Percentiles rank a stretch among this genome's conserved stretches.
Conservation (phyloP, 2,329 filamentous ascomycete species). For the Pseudomassariella vexata region DNA sequence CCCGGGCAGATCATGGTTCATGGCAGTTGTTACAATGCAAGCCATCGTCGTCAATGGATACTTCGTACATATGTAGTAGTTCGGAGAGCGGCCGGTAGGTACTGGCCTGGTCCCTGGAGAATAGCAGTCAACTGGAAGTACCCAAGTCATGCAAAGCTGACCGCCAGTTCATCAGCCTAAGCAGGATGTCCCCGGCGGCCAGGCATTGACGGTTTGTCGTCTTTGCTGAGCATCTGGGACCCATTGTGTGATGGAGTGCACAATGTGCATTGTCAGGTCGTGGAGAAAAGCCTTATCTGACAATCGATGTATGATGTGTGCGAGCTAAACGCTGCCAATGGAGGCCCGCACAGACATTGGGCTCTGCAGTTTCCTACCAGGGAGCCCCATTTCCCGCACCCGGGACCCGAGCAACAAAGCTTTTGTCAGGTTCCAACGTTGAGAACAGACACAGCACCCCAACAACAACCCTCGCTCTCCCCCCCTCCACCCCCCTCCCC, state of each 20-base stretch:
- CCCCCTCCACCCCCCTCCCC: no score
- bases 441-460: slow-evolving; percentile 1
- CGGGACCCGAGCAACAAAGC: slow-evolving; percentile 16
- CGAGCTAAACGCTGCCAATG: slow-evolving; percentile 7
- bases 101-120: slow-evolving; percentile 13
- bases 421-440: slow-evolving; percentile 7
- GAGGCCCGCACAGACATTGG: slow-evolving; percentile 25
- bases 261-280: slow-evolving; percentile 7
- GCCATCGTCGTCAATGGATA: slow-evolving; percentile 17
- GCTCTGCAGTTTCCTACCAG: slow-evolving; percentile 14
- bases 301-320: slow-evolving; percentile 10
- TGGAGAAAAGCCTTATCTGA: slow-evolving; percentile 6
- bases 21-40: slow-evolving; percentile 26
- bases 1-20: slow-evolving; percentile 33
- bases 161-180: slow-evolving; percentile 41
- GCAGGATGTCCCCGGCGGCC: slow-evolving; percentile 19
- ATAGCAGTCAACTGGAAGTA: slow-evolving; percentile 10
- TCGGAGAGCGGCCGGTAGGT: not conserved
- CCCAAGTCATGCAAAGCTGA: slow-evolving; percentile 29
- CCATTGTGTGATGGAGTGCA: slow-evolving; percentile 4
- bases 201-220: slow-evolving; percentile 13
- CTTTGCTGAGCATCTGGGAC: not conserved
- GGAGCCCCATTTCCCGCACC: slow-evolving; percentile 21
- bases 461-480: no score
- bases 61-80: no score